These are phyloP conservation scores for Fusarium decemcellulare DNA, from an alignment of 2,329 filamentous ascomycete species.

Conservation along the genomic window DNA sequence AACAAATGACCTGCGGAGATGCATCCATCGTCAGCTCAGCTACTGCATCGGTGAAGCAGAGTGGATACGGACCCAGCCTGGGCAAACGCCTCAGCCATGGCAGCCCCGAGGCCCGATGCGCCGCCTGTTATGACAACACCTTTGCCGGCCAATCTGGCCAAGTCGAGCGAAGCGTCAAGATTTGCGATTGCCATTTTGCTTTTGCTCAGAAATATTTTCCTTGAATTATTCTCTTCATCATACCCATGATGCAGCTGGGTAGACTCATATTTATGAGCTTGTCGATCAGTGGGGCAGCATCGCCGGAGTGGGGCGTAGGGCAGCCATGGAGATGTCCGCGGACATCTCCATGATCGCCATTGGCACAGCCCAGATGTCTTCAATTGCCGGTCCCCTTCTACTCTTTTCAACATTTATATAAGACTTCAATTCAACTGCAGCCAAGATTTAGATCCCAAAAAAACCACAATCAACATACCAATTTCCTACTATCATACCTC, in stretches of 20 bases:
- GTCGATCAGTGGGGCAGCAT: neutral
- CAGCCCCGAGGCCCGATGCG: neutral
- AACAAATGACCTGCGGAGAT: neutral
- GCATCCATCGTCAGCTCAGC: neutral
- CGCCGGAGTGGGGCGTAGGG: neutral
- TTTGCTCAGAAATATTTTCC: too few species aligned
- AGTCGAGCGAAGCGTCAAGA: neutral
- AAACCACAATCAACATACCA: too few species aligned
- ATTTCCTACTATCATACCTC: too few species aligned
- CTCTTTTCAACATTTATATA: too few species aligned
- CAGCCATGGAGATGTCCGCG: constrained; percentile 27
- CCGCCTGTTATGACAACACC: neutral
- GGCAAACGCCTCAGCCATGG: neutral
- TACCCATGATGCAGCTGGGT: too few species aligned
- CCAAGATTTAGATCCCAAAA: too few species aligned
- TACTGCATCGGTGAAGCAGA: neutral
- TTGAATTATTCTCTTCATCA: neutral
- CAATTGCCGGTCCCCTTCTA: too few species aligned
- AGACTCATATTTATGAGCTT: neutral
- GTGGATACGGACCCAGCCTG: neutral
- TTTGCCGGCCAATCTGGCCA: neutral
- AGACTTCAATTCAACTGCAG: too few species aligned
- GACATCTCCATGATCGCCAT: constrained; percentile 30
- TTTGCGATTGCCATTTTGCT: neutral
- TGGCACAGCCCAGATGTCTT: too few species aligned